Evolutionary conservation across 2,329 filamentous ascomycete genomes (phyloP).

Genomic region (Fusarium sp.): DNA sequence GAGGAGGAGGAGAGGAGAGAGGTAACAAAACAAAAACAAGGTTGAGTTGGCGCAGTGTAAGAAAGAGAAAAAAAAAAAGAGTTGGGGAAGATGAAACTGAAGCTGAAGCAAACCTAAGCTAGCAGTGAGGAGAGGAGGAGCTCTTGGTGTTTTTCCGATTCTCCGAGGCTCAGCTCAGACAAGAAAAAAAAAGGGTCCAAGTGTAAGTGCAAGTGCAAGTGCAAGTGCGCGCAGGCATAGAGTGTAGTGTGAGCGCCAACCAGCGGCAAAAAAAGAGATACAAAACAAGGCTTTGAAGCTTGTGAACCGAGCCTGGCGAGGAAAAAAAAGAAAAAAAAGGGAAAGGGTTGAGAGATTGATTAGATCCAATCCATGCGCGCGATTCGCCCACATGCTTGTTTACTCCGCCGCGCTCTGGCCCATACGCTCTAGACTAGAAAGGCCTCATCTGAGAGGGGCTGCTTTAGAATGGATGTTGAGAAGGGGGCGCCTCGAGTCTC

Average conservation of each 20-base stretch:
- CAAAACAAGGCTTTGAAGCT: background rate
- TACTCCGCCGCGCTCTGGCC: constrained; percentile 16
- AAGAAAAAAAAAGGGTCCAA: constrained; percentile 7
- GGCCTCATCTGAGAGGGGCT: constrained; percentile 9
- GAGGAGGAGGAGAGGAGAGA: constrained; percentile 1
- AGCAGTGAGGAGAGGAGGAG: background rate
- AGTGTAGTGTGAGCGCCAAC: background rate
- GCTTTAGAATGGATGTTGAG: background rate
- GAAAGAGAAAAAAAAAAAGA: background rate
- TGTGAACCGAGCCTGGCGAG: constrained; percentile 9
- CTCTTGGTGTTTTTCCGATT: constrained; percentile 28
- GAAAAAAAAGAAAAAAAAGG: constrained; percentile 2
- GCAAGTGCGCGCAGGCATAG: background rate
- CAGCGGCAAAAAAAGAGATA: background rate
- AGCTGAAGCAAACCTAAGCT: constrained; percentile 26
- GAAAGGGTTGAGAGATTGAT: constrained; percentile 32
- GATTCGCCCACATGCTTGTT: constrained; percentile 30
- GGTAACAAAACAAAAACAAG: constrained; percentile 2
- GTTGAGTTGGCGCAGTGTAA: background rate
- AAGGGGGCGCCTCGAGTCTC: background rate
- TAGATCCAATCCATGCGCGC: constrained; percentile 31
- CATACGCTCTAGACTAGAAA: background rate
- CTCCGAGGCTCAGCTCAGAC: constrained; percentile 8
- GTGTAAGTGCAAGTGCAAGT: background rate
- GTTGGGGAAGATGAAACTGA: constrained; percentile 22